Percentiles rank a stretch among this genome's conserved stretches.
phyloP scores from a whole-genome alignment of 2,329 filamentous ascomycete species.

The Colletotrichum navitas region DNA sequence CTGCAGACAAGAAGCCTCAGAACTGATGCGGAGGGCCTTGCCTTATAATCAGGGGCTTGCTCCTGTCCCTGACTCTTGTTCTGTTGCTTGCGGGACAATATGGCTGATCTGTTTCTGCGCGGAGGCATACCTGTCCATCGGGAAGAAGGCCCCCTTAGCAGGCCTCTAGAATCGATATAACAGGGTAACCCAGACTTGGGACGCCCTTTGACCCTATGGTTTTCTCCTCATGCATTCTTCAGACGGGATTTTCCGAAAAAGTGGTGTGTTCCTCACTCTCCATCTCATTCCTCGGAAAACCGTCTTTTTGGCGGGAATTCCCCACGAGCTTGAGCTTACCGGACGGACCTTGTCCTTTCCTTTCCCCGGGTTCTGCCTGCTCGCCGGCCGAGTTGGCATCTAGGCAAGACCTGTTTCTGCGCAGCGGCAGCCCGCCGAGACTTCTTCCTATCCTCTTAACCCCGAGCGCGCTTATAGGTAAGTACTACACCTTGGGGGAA shows the following conservation, averaged over 20 bases:
- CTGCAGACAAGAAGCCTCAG: background rate
- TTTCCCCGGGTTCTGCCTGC: background rate
- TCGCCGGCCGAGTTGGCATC: background rate
- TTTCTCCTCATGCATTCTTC: constrained; percentile 21
- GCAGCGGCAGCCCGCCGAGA: background rate
- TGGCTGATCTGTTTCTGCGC: background rate
- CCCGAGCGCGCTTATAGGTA: background rate
- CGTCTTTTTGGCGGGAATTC: background rate
- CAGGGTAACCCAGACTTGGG: constrained; percentile 26
- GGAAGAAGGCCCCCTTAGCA: too few relatives aligned
- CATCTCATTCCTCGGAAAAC: background rate
- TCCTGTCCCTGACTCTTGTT: background rate
- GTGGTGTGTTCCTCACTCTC: constrained; percentile 6
- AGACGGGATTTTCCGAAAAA: constrained; percentile 13
- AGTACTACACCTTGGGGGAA: background rate
- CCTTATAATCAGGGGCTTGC: background rate
- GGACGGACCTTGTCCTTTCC: background rate
- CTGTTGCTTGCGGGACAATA: background rate
- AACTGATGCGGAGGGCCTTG: constrained; percentile 6
- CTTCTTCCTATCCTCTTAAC: too few relatives aligned
- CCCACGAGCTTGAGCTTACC: constrained; percentile 25
- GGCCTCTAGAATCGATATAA: background rate
- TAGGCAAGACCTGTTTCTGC: background rate
- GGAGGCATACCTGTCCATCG: background rate
- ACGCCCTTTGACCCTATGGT: constrained; percentile 5